phyloP scores from a whole-genome alignment of 805 yeast species.

The Candida patagonica region DNA sequence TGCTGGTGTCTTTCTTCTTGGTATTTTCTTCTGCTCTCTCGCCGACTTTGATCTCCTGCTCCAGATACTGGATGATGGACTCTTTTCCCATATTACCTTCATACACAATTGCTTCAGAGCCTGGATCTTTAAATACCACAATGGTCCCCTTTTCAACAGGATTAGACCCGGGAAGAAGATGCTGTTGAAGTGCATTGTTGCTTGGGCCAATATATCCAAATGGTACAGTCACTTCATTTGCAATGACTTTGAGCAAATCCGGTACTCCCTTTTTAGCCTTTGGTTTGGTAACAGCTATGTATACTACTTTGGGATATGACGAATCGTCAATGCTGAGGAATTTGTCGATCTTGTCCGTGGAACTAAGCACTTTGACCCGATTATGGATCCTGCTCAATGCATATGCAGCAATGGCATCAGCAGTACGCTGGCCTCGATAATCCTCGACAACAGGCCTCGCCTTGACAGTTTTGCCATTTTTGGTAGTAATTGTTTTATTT shows the following conservation, averaged over 20 bases:
- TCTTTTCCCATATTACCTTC: constrained; percentile 23
- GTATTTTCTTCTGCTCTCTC: not conserved
- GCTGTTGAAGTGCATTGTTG: constrained; percentile 9
- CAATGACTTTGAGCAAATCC: constrained; percentile 24
- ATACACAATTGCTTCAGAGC: constrained; percentile 18
- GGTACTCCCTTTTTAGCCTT: constrained; percentile 19
- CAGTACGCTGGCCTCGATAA: constrained; percentile 25
- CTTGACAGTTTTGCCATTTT: constrained; percentile 4
- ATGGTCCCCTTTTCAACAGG: constrained; percentile 17
- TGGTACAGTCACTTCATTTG: constrained; percentile 21
- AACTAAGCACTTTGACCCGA: constrained; percentile 21
- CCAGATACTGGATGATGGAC: constrained; percentile 18
- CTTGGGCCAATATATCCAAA: constrained; percentile 23
- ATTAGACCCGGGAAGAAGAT: constrained; percentile 15
- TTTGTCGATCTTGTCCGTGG: constrained; percentile 14
- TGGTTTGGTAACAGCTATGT: constrained; percentile 21
- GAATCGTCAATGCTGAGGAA: constrained; percentile 19
- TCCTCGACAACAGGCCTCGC: constrained; percentile 19
- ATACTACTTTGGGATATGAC: constrained; percentile 20
- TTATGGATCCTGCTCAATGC: constrained; percentile 23
- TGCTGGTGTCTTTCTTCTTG: no score
- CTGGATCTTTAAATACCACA: constrained; percentile 20
- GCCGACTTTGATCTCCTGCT: no score
- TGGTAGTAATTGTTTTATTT: constrained; percentile 15
- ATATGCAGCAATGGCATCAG: constrained; percentile 20